Evolutionary conservation across 2,329 filamentous ascomycete species (phyloP).

Genomic region (Fusarium siculi): DNA sequence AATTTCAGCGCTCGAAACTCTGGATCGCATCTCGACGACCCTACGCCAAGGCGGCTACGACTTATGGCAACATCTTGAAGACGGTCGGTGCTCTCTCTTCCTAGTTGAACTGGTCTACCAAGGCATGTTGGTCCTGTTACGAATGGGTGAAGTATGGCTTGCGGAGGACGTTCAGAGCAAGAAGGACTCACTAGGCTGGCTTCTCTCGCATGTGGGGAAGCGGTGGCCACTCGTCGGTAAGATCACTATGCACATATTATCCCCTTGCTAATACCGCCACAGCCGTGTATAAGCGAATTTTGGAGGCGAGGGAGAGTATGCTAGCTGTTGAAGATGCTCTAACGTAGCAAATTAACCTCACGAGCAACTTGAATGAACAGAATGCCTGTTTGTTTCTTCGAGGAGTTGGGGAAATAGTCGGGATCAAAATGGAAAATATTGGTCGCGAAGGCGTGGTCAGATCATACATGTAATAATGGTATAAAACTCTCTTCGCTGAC

Average conservation of each 20-base stretch:
- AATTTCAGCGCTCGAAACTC: background rate
- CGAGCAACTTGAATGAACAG: too few species aligned
- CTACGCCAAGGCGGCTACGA: background rate
- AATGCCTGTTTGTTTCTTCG: too few species aligned
- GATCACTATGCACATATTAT: background rate
- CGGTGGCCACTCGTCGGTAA: background rate
- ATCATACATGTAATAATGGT: too few species aligned
- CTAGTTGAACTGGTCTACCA: background rate
- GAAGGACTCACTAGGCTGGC: background rate
- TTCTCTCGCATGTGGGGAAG: background rate
- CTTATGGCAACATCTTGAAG: background rate
- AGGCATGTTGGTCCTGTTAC: background rate
- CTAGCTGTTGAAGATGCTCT: background rate
- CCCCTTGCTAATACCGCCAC: fast-evolving
- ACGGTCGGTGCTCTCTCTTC: background rate
- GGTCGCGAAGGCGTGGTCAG: too few species aligned
- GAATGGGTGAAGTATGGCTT: background rate
- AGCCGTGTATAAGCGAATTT: background rate
- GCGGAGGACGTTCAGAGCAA: background rate
- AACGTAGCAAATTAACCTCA: too few species aligned
- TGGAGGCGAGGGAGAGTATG: background rate
- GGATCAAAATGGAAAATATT: too few species aligned
- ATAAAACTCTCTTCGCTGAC: background rate
- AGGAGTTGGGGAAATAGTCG: too few species aligned
- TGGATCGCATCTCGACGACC: background rate